These are phyloP conservation scores for Lactarius psammicola DNA, from an alignment of 768 basidiomycete genomes.

Conservation along the genomic window DNA sequence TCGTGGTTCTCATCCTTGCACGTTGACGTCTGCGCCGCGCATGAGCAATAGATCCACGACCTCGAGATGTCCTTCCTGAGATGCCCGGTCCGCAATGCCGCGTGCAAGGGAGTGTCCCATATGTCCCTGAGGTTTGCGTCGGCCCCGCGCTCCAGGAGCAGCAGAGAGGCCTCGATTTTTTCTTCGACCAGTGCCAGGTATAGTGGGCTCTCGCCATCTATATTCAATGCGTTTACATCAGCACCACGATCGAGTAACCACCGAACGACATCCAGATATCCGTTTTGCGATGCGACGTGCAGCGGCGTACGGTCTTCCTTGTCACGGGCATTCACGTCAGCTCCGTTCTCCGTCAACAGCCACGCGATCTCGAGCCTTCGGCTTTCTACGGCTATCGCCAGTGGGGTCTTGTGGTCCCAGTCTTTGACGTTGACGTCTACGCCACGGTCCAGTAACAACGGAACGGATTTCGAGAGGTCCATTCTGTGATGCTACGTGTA, in stretches of 20 bases:
- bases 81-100: slow-evolving; percentile 4
- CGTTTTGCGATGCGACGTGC: neutral
- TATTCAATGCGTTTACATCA: neutral
- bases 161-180: too few relatives aligned
- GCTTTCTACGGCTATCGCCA: neutral
- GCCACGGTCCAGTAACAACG: too few relatives aligned
- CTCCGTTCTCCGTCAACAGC: neutral
- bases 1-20: neutral
- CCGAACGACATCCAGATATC: too few relatives aligned
- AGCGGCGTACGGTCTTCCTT: neutral
- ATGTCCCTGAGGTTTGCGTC: too few relatives aligned
- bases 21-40: neutral
- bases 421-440: too few relatives aligned
- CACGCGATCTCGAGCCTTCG: neutral
- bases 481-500: too few relatives aligned
- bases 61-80: neutral
- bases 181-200: too few relatives aligned
- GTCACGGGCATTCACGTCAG: neutral
- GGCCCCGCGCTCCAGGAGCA: too few relatives aligned
- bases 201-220: neutral
- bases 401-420: neutral
- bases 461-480: too few relatives aligned
- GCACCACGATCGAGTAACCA: neutral
- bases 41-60: neutral
- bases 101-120: too few relatives aligned